These are phyloP conservation scores for Butyriboletus appendiculatus DNA, from an alignment of 1,284 basidiomycete species.

Conservation along the genomic window DNA sequence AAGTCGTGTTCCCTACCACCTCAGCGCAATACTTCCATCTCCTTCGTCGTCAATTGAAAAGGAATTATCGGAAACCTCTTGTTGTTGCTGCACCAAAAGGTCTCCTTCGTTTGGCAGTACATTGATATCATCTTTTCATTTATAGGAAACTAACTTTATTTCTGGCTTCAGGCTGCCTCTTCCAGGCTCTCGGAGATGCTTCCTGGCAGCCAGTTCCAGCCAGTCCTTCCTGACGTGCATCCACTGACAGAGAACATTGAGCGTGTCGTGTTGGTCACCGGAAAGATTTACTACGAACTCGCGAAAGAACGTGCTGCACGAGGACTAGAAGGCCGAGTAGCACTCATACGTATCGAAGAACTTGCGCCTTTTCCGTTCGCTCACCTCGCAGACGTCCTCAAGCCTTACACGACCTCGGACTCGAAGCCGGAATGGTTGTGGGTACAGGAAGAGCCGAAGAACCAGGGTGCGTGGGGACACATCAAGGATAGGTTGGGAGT, in stretches of 20 bases:
- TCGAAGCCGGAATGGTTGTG: slow-evolving; percentile 51
- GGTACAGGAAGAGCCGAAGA: slow-evolving; percentile 86
- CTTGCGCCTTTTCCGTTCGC: slow-evolving; percentile 83
- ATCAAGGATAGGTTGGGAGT: slow-evolving; percentile 56
- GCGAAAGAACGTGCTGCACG: slow-evolving; percentile 62
- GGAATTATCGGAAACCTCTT: slow-evolving; percentile 85
- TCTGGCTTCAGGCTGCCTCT: slow-evolving; percentile 66
- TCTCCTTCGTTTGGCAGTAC: slow-evolving; percentile 74
- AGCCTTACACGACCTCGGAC: slow-evolving; percentile 42
- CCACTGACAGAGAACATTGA: slow-evolving; percentile 40
- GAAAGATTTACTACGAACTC: slow-evolving; percentile 89
- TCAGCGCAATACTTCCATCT: slow-evolving; percentile 91
- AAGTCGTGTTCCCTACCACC: slow-evolving; percentile 83
- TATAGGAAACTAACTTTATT: not conserved
- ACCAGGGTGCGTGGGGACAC: slow-evolving; percentile 81
- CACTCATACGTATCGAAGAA: slow-evolving; percentile 81
- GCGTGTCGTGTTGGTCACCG: slow-evolving; percentile 65
- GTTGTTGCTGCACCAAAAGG: slow-evolving; percentile 85
- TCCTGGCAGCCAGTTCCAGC: slow-evolving; percentile 65
- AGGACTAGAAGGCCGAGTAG: slow-evolving; percentile 50
- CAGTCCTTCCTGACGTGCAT: slow-evolving; percentile 62
- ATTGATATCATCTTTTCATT: slow-evolving; percentile 26
- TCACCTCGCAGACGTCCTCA: slow-evolving; percentile 49
- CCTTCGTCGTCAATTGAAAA: slow-evolving; percentile 76
- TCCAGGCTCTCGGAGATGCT: slow-evolving; percentile 68